Evolutionary conservation across 257 asterid genomes (phyloP).

Genomic region (Solanum ossicruentum): DNA sequence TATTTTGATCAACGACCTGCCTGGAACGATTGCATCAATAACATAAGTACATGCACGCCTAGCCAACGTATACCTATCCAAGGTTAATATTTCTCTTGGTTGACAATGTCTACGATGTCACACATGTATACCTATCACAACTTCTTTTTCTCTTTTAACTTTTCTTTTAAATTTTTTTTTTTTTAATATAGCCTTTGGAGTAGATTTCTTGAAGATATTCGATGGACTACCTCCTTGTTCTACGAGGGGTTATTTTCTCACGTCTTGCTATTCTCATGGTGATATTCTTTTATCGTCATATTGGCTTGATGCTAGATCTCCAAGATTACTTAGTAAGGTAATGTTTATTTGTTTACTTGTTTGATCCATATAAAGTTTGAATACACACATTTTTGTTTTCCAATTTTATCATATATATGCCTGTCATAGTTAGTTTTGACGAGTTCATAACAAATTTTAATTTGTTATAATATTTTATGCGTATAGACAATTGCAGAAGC

Average conservation of each 20-base stretch:
- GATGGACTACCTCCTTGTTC: neutral
- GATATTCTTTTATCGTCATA: neutral
- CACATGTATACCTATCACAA: neutral
- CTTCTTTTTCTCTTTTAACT: too few species aligned
- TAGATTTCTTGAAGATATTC: neutral
- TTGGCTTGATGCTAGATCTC: neutral
- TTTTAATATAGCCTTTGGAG: neutral
- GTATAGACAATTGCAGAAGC: neutral
- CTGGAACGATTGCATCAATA: neutral
- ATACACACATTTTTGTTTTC: neutral
- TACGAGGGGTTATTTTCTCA: neutral
- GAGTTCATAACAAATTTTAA: neutral
- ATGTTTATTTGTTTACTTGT: neutral
- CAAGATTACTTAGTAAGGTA: neutral
- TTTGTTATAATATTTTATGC: neutral
- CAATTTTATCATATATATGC: neutral
- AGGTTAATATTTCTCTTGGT: neutral
- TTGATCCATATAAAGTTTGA: neutral
- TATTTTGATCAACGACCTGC: neutral
- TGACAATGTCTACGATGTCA: neutral
- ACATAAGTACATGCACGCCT: neutral
- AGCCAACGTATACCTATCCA: neutral
- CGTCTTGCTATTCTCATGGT: neutral
- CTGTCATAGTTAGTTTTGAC: neutral
- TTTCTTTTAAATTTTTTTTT: neutral